Evolutionary conservation across 78 protist genomes (phyloP), one percentile per base, ranked within the genome.

Genomic region (Cyanophora paradoxa): DNA sequence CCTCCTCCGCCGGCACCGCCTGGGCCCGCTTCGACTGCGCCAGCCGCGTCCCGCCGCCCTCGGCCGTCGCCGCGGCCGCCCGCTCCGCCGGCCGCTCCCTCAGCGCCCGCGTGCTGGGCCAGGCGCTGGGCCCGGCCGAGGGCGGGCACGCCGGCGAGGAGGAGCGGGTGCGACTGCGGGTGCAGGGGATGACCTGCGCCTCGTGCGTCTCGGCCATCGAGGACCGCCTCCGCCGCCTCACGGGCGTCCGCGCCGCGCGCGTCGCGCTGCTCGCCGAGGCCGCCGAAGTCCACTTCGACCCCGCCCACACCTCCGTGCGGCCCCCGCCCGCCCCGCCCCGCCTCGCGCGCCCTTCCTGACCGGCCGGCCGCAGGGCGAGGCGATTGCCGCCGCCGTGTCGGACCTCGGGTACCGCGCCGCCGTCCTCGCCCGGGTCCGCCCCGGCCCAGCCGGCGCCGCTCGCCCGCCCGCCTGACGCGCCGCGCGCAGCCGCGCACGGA

Each of bases 121-220:
- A n/a, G n/a, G n/a, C n/a, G n/a, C n/a, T n/a, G n/a, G n/a, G n/a
- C n/a, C n/a, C n/a, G n/a, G n/a, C n/a, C n/a, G n/a, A n/a, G n/a
- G n/a, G n/a, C n/a, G n/a, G n/a, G n/a, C n/a, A n/a, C n/a, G n/a
- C n/a, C n/a, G n/a, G n/a, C n/a, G n/a, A n/a, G n/a, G n/a, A n/a
- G n/a, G n/a, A n/a, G n/a, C n/a, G n/a, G n/a, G n/a, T 67, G 72
- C 48, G 24, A 7, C 52, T 16, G 13, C 36, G n/a, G n/a, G 63
- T 72, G 16, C 3, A 0, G 20, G 89, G 89, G 42, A 85, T 85
- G 89, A 65, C 86, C 20, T 85, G 89, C 36, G 70, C 78, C 16
- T 30, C 81, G n/a, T 85, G 89, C 44, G 82, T 76, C 40, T 46
- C 44, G 40, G 2, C 48, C 26, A 48, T 85, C 16, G 89, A 85